Evolutionary conservation across 2,329 filamentous ascomycete genomes (phyloP).

Genomic region (Aspergillus udagawae): DNA sequence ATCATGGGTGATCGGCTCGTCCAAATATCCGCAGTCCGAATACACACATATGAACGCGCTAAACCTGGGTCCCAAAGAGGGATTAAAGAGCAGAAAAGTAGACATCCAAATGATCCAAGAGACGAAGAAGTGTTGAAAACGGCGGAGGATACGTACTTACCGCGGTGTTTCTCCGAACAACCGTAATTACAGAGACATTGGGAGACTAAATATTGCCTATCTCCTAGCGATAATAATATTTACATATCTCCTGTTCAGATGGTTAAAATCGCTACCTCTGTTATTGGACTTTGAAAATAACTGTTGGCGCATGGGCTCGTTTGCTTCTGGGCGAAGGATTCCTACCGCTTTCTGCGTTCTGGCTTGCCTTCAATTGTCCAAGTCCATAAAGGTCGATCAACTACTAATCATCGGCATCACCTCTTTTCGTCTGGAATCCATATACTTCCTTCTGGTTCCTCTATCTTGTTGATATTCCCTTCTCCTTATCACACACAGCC

Average conservation of each 20-base stretch:
- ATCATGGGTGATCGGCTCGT: conserved; percentile 12
- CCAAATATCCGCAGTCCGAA: not conserved
- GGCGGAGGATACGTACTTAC: not conserved
- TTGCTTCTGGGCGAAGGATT: not conserved
- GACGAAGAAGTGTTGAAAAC: not conserved
- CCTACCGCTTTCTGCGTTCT: not conserved
- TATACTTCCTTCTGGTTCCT: not conserved
- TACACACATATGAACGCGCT: not conserved
- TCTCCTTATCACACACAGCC: not conserved
- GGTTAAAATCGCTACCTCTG: not conserved
- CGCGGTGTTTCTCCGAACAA: not conserved
- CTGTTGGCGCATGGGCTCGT: not conserved
- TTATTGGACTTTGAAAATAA: not conserved
- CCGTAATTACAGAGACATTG: not conserved
- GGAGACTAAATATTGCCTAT: not conserved
- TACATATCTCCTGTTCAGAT: not conserved
- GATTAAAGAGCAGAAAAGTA: conserved; percentile 1
- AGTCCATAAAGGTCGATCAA: not conserved
- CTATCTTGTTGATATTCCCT: not conserved
- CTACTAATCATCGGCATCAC: not conserved
- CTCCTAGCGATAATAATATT: not conserved
- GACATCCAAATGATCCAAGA: not conserved
- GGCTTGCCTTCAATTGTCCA: not conserved
- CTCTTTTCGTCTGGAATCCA: not conserved
- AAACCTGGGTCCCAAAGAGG: not conserved